Base-by-base conservation (phyloP, 73 alveolate genomes). In the Tetrahymena borealis region DNA sequence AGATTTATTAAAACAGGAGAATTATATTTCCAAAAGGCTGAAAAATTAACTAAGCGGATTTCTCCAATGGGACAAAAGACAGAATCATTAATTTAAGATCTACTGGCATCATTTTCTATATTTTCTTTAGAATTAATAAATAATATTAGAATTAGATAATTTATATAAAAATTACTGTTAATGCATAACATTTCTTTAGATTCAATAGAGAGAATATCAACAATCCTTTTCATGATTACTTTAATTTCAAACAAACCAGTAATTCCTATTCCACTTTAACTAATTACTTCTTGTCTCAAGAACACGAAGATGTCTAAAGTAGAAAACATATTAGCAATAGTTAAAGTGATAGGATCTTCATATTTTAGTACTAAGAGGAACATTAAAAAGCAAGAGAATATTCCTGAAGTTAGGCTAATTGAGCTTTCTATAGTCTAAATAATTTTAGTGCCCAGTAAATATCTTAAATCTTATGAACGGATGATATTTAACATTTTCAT, bases 1-100 rank as follows among this genome's bases (percentile, higher is more conserved):
- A 97, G 91, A 91, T 91, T 97, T 91, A 95, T 93, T 93, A 41
- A 39, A 93, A 94, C 95, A 91, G 93, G 91, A 28, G 39, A 1
- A n/a, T 37, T 93, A 32, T 43, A 42, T 32, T 77, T 42, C 94
- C 94, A 91, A 91, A 40, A 91, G 36, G 91, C 94, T 12, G 91
- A 24, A 42, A 91, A 91, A 91, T 91, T 43, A 0, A 11, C 7
- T 31, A 79, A 16, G 18, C 28, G n/a, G 20, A 79, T 79, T 0
- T 79, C 7, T 10, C 43, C 43, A 37, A 20, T 7, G 18, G 18
- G 33, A 16, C 16, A 20, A 11, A 11, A 9, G 28, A n/a, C 7
- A 7, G 24, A n/a, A 31, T n/a, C 24, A 7, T 42, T 35, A 13
- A 1, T 12, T 6, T 79, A 38, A 38, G 24, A 42, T 1, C 7